These are phyloP conservation scores for Fusarium marasasianum DNA, from an alignment of 2,329 filamentous ascomycete species.

Conservation along the genomic window DNA sequence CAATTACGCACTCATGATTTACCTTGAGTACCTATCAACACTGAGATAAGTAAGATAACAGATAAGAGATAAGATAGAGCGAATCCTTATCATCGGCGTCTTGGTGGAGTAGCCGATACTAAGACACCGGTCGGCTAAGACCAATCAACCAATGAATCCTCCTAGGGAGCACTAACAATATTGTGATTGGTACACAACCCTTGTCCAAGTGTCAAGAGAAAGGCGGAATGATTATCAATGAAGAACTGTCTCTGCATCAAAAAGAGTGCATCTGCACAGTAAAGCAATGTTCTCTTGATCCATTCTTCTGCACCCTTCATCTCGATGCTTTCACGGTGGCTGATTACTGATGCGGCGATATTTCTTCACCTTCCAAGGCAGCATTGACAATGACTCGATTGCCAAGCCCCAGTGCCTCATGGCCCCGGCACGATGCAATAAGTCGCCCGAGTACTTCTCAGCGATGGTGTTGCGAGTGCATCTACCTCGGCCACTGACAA, in stretches of 20 bases:
- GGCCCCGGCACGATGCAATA: not conserved
- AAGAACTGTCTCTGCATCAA: not conserved
- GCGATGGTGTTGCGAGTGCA: not conserved
- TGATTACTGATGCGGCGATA: not conserved
- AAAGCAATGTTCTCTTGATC: rapidly evolving
- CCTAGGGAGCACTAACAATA: rapidly evolving
- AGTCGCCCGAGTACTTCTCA: not conserved
- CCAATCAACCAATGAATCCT: not conserved
- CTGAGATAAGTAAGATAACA: not conserved
- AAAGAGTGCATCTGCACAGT: not conserved
- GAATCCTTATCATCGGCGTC: not conserved
- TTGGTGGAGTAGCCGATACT: not conserved
- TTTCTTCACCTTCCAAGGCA: not conserved
- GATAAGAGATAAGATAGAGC: not conserved
- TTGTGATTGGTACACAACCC: not conserved
- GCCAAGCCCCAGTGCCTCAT: not conserved
- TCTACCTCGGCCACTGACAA: not conserved
- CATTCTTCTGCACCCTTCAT: not conserved
- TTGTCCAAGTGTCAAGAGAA: not conserved
- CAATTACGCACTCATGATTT: not conserved
- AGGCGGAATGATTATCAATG: not conserved
- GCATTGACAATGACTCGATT: not conserved
- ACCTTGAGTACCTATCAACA: not conserved
- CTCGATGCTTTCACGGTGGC: not conserved
- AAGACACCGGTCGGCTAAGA: not conserved